Evolutionary conservation across 805 yeast genomes (phyloP).

Genomic region (Wickerhamomyces chambardii): DNA sequence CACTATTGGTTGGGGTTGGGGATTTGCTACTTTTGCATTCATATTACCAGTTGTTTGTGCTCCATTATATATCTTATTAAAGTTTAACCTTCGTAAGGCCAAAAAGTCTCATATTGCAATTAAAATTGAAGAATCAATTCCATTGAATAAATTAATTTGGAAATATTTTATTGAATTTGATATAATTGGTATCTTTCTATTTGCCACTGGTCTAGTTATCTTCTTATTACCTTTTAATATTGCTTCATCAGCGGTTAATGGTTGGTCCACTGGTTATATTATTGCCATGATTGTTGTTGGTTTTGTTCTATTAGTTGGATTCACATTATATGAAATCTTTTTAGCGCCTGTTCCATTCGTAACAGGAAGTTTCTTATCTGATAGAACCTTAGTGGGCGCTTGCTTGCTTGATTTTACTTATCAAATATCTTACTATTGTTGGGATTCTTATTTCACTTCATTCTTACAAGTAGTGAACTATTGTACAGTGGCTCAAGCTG

Average conservation of each 20-base stretch:
- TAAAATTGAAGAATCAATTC: too few relatives aligned
- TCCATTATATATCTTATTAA: too few relatives aligned
- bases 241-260: constrained; percentile 20
- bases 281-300: constrained; percentile 36
- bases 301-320: constrained; percentile 23
- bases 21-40: too few relatives aligned
- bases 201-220: constrained; percentile 29
- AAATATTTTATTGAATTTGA: constrained; percentile 25
- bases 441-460: too few relatives aligned
- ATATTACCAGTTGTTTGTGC: too few relatives aligned
- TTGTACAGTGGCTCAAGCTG: too few relatives aligned
- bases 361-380: constrained; percentile 25
- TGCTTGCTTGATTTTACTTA: constrained; percentile 24
- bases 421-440: constrained; percentile 1
- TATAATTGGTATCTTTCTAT: constrained; percentile 25
- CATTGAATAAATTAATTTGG: constrained; percentile 2
- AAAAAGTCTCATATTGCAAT: too few relatives aligned
- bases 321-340: constrained; percentile 25
- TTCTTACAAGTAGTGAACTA: too few relatives aligned
- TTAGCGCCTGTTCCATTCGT: constrained; percentile 27
- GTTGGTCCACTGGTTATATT: constrained; percentile 28
- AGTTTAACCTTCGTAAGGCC: too few relatives aligned
- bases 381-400: constrained; percentile 27
- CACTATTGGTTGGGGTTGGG: too few relatives aligned
- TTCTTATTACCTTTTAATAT: constrained; percentile 30